Percentiles rank a stretch among this genome's conserved stretches.
phyloP scores from a whole-genome alignment of 2,329 filamentous ascomycete species.

The Cercospora sp. region DNA sequence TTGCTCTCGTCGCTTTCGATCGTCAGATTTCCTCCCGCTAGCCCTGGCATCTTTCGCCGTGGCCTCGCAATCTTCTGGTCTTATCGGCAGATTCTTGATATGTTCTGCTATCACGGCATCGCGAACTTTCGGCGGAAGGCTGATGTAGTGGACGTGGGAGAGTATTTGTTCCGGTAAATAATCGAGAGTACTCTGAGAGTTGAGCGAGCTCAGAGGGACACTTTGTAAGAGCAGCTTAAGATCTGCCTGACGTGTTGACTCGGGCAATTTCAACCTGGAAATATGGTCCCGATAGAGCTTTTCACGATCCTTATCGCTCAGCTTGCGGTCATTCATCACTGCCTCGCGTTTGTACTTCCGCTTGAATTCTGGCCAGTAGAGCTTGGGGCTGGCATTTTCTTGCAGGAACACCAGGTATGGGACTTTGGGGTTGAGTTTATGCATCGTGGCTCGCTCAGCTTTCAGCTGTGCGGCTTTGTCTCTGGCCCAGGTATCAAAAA shows the following conservation, averaged over 20 bases:
- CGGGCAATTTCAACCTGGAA: conserved; percentile 63
- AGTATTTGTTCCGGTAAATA: conserved; percentile 64
- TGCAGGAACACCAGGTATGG: conserved; percentile 81
- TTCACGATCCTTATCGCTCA: conserved; percentile 68
- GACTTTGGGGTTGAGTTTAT: conserved; percentile 79
- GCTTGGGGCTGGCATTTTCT: conserved; percentile 78
- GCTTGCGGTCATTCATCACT: conserved; percentile 70
- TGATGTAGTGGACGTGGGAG: conserved; percentile 68
- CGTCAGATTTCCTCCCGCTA: conserved; percentile 28
- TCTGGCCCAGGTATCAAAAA: conserved; percentile 80
- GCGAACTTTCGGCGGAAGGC: conserved; percentile 60
- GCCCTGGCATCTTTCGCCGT: conserved; percentile 52
- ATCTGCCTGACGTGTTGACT: conserved; percentile 67
- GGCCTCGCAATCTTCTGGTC: conserved; percentile 44
- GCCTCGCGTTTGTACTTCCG: conserved; percentile 82
- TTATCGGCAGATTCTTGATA: conserved; percentile 60
- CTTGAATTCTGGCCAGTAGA: conserved; percentile 97
- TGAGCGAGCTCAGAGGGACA: conserved; percentile 59
- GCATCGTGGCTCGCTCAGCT: conserved; percentile 70
- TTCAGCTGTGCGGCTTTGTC: conserved; percentile 72
- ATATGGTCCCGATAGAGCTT: conserved; percentile 77
- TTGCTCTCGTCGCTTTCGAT: conserved; percentile 26
- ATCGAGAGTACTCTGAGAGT: conserved; percentile 58
- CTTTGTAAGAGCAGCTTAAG: conserved; percentile 64
- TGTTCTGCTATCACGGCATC: conserved; percentile 67